Conservation (phyloP, 345 rosid genomes). For the Odontarrhena argentea region DNA sequence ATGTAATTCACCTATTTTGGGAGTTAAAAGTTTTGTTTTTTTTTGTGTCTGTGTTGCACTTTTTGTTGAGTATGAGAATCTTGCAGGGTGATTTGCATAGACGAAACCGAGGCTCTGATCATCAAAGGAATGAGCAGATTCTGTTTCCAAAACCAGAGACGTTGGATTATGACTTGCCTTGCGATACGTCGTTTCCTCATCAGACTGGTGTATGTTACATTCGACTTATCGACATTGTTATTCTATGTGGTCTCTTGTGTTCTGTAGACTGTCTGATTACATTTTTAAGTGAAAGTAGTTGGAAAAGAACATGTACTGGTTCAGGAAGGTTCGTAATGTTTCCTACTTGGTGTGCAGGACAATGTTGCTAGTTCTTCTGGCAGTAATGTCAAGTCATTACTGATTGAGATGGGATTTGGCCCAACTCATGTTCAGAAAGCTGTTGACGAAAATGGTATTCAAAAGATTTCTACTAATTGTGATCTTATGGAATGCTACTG, state of each 20-base stretch:
- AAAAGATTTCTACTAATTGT: neutral
- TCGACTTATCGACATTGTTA: neutral
- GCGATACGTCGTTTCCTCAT: conserved; percentile 42
- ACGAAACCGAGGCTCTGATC: conserved; percentile 33
- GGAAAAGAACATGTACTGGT: neutral
- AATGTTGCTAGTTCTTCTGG: conserved; percentile 80
- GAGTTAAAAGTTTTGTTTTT: neutral
- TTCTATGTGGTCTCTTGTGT: conserved; percentile 14
- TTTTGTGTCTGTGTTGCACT: neutral
- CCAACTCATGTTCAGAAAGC: conserved; percentile 70
- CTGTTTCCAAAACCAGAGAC: conserved; percentile 63
- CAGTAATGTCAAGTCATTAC: conserved; percentile 58
- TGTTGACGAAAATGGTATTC: conserved; percentile 74
- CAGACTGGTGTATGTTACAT: conserved; percentile 50
- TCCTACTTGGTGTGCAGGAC: conserved; percentile 50
- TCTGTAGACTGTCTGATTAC: neutral
- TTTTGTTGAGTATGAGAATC: conserved; percentile 5
- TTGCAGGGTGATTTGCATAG: conserved; percentile 44
- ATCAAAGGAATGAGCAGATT: conserved; percentile 27
- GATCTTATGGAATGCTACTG: conserved; percentile 8
- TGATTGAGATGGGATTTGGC: conserved; percentile 78
- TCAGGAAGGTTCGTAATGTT: conserved; percentile 23
- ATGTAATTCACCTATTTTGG: neutral
- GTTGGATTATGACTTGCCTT: conserved; percentile 57
- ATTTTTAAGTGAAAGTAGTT: neutral